phyloP scores from a whole-genome alignment of 805 yeast species.

The Kregervanrija delftensis region DNA sequence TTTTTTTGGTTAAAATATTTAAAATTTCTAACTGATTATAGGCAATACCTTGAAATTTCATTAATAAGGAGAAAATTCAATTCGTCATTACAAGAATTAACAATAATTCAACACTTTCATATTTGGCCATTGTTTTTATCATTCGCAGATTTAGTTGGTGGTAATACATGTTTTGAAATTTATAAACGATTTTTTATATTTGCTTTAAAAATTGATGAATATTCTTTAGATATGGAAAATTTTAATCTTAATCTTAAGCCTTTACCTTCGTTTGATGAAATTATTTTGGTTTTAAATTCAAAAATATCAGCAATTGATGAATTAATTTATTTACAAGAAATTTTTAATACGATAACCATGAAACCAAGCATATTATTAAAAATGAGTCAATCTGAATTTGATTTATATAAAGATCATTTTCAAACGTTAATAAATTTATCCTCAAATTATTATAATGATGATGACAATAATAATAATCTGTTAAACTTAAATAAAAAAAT shows the following conservation, averaged over 20 bases:
- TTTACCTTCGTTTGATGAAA: too few relatives aligned
- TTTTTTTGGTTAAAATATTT: slow-evolving; percentile 48
- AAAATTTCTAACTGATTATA: slow-evolving; percentile 30
- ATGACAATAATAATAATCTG: not conserved
- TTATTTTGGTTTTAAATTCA: too few relatives aligned
- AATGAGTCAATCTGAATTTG: slow-evolving; percentile 37
- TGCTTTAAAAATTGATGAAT: too few relatives aligned
- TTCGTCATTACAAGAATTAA: slow-evolving; percentile 39
- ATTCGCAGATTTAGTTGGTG: slow-evolving; percentile 39
- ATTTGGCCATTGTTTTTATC: slow-evolving; percentile 51
- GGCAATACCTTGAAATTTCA: slow-evolving; percentile 26
- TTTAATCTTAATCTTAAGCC: too few relatives aligned
- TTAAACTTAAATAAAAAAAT: slow-evolving; percentile 6
- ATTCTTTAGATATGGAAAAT: too few relatives aligned
- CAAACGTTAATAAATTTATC: slow-evolving; percentile 29
- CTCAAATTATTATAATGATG: not conserved
- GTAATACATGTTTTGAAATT: slow-evolving; percentile 29
- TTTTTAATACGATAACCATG: slow-evolving; percentile 29
- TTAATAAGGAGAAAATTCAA: slow-evolving; percentile 40
- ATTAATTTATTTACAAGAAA: slow-evolving; percentile 9
- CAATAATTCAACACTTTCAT: slow-evolving; percentile 45
- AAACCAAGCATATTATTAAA: slow-evolving; percentile 29
- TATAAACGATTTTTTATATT: slow-evolving; percentile 29
- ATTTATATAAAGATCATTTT: slow-evolving; percentile 40
- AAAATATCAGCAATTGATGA: slow-evolving; percentile 1